Conservation (phyloP, 176 grass and related monocot genomes). For the Leersia perrieri region DNA sequence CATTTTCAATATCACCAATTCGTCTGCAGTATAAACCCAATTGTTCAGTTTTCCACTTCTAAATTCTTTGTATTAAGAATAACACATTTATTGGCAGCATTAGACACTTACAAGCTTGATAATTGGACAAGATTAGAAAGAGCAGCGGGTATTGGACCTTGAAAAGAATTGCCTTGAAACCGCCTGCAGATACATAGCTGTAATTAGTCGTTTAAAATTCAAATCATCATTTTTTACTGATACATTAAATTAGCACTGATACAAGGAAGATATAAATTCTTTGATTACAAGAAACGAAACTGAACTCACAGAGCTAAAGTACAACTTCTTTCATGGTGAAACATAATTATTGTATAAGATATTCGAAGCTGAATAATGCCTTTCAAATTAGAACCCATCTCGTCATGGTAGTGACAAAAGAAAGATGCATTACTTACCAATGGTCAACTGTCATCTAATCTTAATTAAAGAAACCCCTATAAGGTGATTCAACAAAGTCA, state of each 20-base stretch:
- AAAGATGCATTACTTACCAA: not conserved
- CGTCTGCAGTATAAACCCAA: constrained; percentile 48
- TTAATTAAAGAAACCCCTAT: not conserved
- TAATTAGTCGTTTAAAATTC: not conserved
- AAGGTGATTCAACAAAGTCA: not conserved
- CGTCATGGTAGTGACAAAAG: not conserved
- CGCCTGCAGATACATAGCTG: constrained; percentile 44
- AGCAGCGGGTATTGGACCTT: constrained; percentile 74
- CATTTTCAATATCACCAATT: constrained; percentile 74
- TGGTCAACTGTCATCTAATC: not conserved
- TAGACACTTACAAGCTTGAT: constrained; percentile 59
- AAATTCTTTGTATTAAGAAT: not conserved
- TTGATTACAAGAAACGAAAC: not conserved
- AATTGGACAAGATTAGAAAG: constrained; percentile 59
- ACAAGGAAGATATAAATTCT: not conserved
- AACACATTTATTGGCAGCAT: not conserved
- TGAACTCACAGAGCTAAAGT: not conserved
- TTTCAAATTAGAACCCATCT: not conserved
- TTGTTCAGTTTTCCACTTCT: not conserved
- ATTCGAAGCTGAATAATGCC: constrained; percentile 16
- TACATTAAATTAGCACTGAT: not conserved
- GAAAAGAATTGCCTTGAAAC: constrained; percentile 87
- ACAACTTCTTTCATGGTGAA: not conserved
- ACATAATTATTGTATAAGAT: not conserved
- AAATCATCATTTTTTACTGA: not conserved